Evolutionary conservation across 148 eudicot genomes (phyloP).

Genomic region (Rhododendron ovatum): DNA sequence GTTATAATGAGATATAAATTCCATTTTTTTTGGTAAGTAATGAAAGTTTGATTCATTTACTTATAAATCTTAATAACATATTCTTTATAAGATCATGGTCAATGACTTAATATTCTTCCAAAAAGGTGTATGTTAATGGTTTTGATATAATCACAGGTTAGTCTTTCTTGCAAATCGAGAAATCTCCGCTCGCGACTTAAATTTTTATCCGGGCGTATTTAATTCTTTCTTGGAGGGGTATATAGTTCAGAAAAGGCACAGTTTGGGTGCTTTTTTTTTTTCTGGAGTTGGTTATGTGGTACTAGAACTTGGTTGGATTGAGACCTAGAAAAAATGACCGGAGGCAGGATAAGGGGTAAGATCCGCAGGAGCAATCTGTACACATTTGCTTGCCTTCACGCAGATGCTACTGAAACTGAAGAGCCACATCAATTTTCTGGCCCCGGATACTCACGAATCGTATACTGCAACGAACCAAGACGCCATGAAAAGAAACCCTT

Average conservation of each 20-base stretch:
- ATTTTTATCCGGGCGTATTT: not conserved
- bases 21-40: not conserved
- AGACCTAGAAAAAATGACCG: constrained; percentile 37
- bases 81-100: not conserved
- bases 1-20: not conserved
- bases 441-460: constrained; percentile 67
- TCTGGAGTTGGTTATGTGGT: not conserved
- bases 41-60: not conserved
- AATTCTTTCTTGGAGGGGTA: constrained; percentile 3
- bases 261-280: not conserved
- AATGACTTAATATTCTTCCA: not conserved
- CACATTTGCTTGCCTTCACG: constrained; percentile 59
- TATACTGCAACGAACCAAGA: constrained; percentile 66
- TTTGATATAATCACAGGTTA: not conserved
- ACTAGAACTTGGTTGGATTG: constrained; percentile 19
- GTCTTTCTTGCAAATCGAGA: not conserved
- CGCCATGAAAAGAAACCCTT: constrained; percentile 60
- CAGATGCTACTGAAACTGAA: constrained; percentile 17
- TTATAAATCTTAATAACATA: not conserved
- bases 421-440: constrained; percentile 44
- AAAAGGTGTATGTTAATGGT: not conserved
- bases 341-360: constrained; percentile 69
- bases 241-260: not conserved
- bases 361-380: constrained; percentile 63
- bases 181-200: not conserved